These are phyloP conservation scores for Chenopodium album DNA, from an alignment of 148 eudicot genomes.

Conservation along the genomic window DNA sequence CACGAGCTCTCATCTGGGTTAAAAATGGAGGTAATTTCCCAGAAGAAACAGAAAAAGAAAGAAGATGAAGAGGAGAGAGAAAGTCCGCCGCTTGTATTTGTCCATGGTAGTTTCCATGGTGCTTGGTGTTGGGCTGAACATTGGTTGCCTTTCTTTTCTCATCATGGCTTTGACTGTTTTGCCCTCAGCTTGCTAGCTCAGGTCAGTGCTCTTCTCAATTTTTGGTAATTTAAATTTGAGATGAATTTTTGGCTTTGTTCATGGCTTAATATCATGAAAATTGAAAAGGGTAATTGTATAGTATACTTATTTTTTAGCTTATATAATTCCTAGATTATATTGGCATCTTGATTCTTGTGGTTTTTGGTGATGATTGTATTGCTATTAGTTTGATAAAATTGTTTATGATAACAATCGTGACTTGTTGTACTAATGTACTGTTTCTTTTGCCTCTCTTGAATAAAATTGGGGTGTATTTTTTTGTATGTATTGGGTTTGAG, in stretches of 20 bases:
- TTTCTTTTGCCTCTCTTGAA: background rate
- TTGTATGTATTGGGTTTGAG: background rate
- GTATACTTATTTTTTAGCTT: background rate
- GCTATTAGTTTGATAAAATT: too few relatives aligned
- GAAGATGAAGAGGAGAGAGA: conserved; percentile 24
- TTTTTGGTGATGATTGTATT: too few relatives aligned
- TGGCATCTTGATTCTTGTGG: too few relatives aligned
- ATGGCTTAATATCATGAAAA: background rate
- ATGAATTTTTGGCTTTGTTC: too few relatives aligned
- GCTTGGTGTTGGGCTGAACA: conserved; percentile 98
- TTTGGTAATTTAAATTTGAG: background rate
- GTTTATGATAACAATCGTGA: too few relatives aligned
- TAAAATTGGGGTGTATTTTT: background rate
- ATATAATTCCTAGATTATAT: background rate
- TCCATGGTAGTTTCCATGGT: conserved; percentile 94
- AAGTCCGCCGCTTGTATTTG: conserved; percentile 59
- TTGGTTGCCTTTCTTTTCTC: conserved; percentile 87
- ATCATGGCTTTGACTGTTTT: conserved; percentile 64
- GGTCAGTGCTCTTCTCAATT: conserved; percentile 32
- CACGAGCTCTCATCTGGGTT: conserved; percentile 88
- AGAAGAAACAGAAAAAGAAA: conserved; percentile 33
- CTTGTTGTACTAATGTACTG: background rate
- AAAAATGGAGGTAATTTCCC: conserved; percentile 79
- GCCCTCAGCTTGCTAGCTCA: conserved; percentile 85
- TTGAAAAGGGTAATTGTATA: background rate